A percentile compares a stretch with the other conserved stretches of the same genome.
Conservation (phyloP, 257 asterid species). For the Nicotiana undulata region DNA sequence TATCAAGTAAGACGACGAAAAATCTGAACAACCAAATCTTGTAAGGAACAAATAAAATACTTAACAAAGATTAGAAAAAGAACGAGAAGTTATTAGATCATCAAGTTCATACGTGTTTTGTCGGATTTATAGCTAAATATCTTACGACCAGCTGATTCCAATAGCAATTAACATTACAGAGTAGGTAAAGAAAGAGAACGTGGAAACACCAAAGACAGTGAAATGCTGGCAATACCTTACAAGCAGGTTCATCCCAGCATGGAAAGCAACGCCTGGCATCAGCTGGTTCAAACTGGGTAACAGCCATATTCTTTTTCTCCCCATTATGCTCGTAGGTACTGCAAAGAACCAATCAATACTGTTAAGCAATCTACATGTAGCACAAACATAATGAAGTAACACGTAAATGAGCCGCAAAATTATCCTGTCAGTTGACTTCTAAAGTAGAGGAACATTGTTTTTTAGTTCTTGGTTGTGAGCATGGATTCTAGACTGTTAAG, state of each 20-base stretch:
- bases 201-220: constrained; percentile 2
- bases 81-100: not conserved
- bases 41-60: not conserved
- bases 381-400: not conserved
- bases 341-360: constrained; percentile 14
- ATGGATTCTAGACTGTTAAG: not conserved
- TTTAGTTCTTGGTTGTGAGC: not conserved
- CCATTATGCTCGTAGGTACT: constrained; percentile 83
- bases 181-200: not conserved
- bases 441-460: not conserved
- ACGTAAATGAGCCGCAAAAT: not conserved
- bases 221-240: constrained; percentile 46
- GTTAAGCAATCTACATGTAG: not conserved
- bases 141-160: not conserved
- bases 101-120: not conserved
- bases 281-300: constrained; percentile 95
- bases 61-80: not conserved
- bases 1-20: not conserved
- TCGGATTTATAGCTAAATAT: not conserved
- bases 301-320: constrained; percentile 89
- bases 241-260: constrained; percentile 98
- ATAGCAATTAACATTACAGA: not conserved
- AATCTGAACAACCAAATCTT: not conserved
- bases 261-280: constrained; percentile 99
- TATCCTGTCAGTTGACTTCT: too few species aligned